Evolutionary conservation across 2,329 filamentous ascomycete genomes (phyloP).

Genomic region (Clarireedia hainanense): DNA sequence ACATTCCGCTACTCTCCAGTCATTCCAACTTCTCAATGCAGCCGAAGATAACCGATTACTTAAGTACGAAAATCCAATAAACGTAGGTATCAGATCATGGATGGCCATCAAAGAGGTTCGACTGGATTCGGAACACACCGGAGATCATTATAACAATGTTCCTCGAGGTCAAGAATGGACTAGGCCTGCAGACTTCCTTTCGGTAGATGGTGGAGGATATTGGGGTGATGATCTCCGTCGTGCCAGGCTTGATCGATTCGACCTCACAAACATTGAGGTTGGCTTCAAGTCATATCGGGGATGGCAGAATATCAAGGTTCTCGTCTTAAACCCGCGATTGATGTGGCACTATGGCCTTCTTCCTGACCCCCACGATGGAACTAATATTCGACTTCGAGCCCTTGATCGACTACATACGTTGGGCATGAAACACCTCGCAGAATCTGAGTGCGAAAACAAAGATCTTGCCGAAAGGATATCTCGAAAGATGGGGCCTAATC

Average conservation of each 20-base stretch:
- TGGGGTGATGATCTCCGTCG: slow-evolving; percentile 11
- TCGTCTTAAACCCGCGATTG: slow-evolving; percentile 3
- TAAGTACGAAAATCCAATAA: slow-evolving; percentile 9
- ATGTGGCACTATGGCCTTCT: slow-evolving; percentile 8
- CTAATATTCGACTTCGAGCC: slow-evolving; percentile 2
- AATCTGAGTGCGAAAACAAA: slow-evolving; percentile 4
- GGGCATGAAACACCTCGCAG: slow-evolving; percentile 8
- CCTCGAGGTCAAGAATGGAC: slow-evolving; percentile 11
- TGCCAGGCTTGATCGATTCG: slow-evolving; percentile 9
- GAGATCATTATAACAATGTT: slow-evolving; percentile 7
- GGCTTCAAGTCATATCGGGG: slow-evolving; percentile 10
- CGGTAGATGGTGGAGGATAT: slow-evolving; percentile 9
- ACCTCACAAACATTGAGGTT: slow-evolving; percentile 6
- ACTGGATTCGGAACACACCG: slow-evolving; percentile 8
- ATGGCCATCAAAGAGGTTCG: slow-evolving; percentile 8
- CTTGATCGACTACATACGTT: background rate
- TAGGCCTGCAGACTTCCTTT: slow-evolving; percentile 8
- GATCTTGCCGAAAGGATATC: slow-evolving; percentile 7
- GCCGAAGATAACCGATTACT: slow-evolving; percentile 7
- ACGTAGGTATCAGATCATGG: slow-evolving; percentile 4
- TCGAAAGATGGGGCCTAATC: slow-evolving; percentile 7
- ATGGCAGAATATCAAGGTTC: slow-evolving; percentile 9
- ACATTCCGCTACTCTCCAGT: slow-evolving; percentile 9
- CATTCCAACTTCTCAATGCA: slow-evolving; percentile 10
- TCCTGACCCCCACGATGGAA: slow-evolving; percentile 4